These are phyloP conservation scores for Neopestalotiopsis sp. DNA, from an alignment of 2,329 filamentous ascomycete species.

Conservation along the genomic window DNA sequence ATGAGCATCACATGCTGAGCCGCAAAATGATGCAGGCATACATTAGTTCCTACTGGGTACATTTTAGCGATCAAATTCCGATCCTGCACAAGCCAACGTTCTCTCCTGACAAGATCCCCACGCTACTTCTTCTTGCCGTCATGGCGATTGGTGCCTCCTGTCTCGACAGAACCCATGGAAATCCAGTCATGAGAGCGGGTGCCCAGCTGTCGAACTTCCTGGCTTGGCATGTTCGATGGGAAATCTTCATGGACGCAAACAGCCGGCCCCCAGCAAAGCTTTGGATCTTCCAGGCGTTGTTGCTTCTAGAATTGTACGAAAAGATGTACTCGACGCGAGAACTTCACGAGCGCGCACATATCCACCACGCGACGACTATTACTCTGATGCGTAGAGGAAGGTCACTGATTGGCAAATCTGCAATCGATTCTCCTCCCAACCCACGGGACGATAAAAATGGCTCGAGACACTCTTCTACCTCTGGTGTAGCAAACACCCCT, in stretches of 20 bases:
- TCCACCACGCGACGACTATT: conserved; percentile 94
- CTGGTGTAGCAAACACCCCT: conserved; percentile 68
- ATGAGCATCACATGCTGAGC: conserved; percentile 72
- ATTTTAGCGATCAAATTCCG: conserved; percentile 92
- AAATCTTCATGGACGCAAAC: conserved; percentile 89
- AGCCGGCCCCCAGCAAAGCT: conserved; percentile 92
- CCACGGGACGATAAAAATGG: conserved; percentile 65
- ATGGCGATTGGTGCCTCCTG: conserved; percentile 93
- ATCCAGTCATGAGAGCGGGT: conserved; percentile 75
- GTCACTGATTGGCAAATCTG: conserved; percentile 84
- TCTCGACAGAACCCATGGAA: conserved; percentile 80
- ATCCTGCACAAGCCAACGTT: conserved; percentile 96
- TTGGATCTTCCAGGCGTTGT: conserved; percentile 92
- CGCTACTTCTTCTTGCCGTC: conserved; percentile 82
- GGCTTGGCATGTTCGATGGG: conserved; percentile 92
- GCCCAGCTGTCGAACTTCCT: conserved; percentile 87
- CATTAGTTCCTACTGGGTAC: conserved; percentile 90
- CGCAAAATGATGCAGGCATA: conserved; percentile 96
- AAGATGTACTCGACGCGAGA: conserved; percentile 96
- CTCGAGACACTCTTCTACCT: conserved; percentile 65
- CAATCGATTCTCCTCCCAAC: conserved; percentile 83
- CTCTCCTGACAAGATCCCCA: conserved; percentile 83
- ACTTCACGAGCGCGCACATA: conserved; percentile 92
- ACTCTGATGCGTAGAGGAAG: conserved; percentile 94
- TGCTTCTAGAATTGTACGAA: conserved; percentile 91